A percentile compares a stretch with the other conserved stretches of the same genome.
Conservation (phyloP, 2,329 filamentous ascomycete species). For the Calycina marina region DNA sequence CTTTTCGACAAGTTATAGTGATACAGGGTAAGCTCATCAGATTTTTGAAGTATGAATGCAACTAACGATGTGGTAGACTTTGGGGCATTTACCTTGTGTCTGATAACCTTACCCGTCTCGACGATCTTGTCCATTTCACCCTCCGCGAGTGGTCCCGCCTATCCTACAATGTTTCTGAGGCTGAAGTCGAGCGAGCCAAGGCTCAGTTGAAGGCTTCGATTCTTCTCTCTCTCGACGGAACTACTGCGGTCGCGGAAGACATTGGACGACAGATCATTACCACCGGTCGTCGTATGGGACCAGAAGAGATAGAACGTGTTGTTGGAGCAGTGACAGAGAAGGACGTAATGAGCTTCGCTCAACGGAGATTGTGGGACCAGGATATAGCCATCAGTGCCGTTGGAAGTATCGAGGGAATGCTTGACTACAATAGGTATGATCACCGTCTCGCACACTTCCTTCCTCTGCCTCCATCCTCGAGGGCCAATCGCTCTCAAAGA, state of each 20-base stretch:
- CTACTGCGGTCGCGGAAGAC: slow-evolving; percentile 93
- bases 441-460: too few species aligned
- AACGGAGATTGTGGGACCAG: slow-evolving; percentile 92
- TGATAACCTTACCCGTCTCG: slow-evolving; percentile 73
- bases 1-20: slow-evolving; percentile 98
- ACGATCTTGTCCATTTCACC: slow-evolving; percentile 96
- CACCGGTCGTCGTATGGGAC: slow-evolving; percentile 79
- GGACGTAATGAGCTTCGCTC: slow-evolving; percentile 93
- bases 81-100: slow-evolving; percentile 99
- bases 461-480: too few species aligned
- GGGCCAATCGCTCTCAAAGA: too few species aligned
- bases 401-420: slow-evolving; percentile 72
- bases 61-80: slow-evolving; percentile 49
- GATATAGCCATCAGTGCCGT: slow-evolving; percentile 90
- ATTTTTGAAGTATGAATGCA: slow-evolving; percentile 12
- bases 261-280: slow-evolving; percentile 98
- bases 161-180: slow-evolving; percentile 71
- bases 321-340: slow-evolving; percentile 84
- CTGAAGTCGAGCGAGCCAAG: slow-evolving; percentile 96
- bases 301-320: slow-evolving; percentile 86
- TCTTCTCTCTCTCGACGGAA: slow-evolving; percentile 91
- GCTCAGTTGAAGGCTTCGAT: slow-evolving; percentile 98
- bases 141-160: slow-evolving; percentile 97
- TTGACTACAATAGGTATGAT: slow-evolving; percentile 60
- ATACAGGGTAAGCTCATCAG: slow-evolving; percentile 67